Evolutionary conservation across 2,329 filamentous ascomycete species (phyloP), one percentile per base, ranked within the genome.

Genomic region (Ascosphaera apis): DNA sequence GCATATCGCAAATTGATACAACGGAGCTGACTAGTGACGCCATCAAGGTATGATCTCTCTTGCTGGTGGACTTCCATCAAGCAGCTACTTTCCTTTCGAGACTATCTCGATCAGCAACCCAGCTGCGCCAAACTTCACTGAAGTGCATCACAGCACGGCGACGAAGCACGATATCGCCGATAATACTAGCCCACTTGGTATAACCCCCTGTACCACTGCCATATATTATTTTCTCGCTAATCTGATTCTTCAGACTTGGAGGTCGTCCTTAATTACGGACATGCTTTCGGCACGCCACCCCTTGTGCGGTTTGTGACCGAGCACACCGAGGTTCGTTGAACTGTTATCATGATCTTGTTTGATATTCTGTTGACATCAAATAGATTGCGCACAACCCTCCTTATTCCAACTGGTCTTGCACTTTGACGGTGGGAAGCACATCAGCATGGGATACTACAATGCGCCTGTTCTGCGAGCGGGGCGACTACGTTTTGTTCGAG

Each of bases 191-290:
- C 79, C 79, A 1, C 72, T 82, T 0, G 62, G 93, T 16, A 69
- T 72, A 41, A 69, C 69, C 32, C 36, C 5, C n/a, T 8, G 25
- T n/a, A 6, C 15, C 3, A 32, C 27, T n/a, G 2, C n/a, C 2
- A 21, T n/a, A 8, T 16, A 15, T 4, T 27, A 12, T n/a, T 40
- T 19, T 33, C 19, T 15, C 2, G 13, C 35, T 36, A 25, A 57
- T 37, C 43, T 60, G 25, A n/a, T n/a, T 69, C 68, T 45, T 36
- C 55, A 60, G 88, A 98, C 57, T 69, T 98, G 36, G 72, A 79
- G 33, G 81, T 91, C 42, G 78, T 78, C 1, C 73, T 93, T 52
- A 95, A 98, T 58, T 98, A 98, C 53, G 81, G 79, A 23, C 83
- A 92, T 57, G 75, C 83, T 6, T 72, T 72, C 13, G 88, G 88